Percentiles rank a stretch among this genome's conserved stretches.
Conservation (phyloP, 225 moss, liverwort and hornwort genomes). For the Anthoceros angustus region DNA sequence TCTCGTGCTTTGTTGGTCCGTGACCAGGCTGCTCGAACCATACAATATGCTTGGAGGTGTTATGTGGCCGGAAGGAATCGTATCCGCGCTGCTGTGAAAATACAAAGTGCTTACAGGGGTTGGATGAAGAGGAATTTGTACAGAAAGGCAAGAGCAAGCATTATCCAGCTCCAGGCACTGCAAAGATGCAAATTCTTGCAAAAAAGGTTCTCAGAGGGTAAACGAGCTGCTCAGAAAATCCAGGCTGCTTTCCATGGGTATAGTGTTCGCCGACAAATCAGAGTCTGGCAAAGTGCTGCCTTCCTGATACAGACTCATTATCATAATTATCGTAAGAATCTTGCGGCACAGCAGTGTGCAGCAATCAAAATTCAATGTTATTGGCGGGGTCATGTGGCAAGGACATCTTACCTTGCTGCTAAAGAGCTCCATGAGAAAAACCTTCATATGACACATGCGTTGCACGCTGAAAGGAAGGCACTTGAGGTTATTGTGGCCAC, state of each 20-base stretch:
- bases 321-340: constrained; percentile 13
- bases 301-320: constrained; percentile 12
- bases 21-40: constrained; percentile 19
- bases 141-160: constrained; percentile 12
- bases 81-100: constrained; percentile 17
- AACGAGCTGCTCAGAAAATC: constrained; percentile 8
- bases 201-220: not conserved
- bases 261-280: not conserved
- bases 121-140: constrained; percentile 21
- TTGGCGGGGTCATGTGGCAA: constrained; percentile 23
- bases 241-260: constrained; percentile 8
- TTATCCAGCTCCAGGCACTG: constrained; percentile 9
- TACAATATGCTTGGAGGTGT: constrained; percentile 19
- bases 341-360: constrained; percentile 5
- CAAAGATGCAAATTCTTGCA: constrained; percentile 6
- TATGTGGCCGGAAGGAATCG: constrained; percentile 9
- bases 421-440: not conserved
- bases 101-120: constrained; percentile 23
- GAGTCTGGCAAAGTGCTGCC: constrained; percentile 8
- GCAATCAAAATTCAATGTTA: constrained; percentile 15
- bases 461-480: constrained; percentile 4
- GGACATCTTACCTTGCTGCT: constrained; percentile 7
- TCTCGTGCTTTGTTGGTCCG: constrained; percentile 14
- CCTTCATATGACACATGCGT: not conserved
- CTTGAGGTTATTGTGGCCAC: not conserved